phyloP scores from a whole-genome alignment of 108 stramenopile genomes.

The Skeletonema grethae region DNA sequence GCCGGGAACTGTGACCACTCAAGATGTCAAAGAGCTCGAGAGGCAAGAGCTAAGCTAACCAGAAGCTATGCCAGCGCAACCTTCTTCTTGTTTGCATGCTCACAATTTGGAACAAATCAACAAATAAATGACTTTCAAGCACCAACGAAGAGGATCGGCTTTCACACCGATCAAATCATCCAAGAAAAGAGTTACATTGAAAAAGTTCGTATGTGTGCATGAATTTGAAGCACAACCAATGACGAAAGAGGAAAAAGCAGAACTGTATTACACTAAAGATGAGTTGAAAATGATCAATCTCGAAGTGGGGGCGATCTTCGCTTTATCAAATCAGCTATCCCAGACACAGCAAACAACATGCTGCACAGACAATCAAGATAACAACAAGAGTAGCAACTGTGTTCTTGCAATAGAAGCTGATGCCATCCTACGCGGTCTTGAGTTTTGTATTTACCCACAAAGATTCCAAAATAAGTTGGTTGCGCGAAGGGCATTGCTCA shows the following conservation, averaged over 20 bases:
- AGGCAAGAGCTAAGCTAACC: too few relatives aligned
- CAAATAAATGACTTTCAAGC: too few relatives aligned
- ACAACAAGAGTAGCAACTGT: background rate
- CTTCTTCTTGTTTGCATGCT: background rate
- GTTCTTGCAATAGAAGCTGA: slow-evolving; percentile 12
- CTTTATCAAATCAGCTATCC: slow-evolving; percentile 10
- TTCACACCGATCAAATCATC: background rate
- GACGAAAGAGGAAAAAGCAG: slow-evolving; percentile 15
- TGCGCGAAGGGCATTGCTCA: slow-evolving; percentile 6
- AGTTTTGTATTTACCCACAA: slow-evolving; percentile 5
- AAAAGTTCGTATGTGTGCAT: slow-evolving; percentile 11
- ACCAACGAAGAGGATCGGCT: too few relatives aligned
- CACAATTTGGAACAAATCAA: background rate
- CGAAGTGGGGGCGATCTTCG: slow-evolving; percentile 11
- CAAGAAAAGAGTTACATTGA: slow-evolving; percentile 16
- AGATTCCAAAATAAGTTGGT: slow-evolving; percentile 11
- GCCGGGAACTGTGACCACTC: too few relatives aligned
- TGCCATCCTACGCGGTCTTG: slow-evolving; percentile 17
- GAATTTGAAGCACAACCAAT: slow-evolving; percentile 2
- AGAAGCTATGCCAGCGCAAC: too few relatives aligned
- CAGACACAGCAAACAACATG: background rate
- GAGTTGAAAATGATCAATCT: slow-evolving; percentile 5
- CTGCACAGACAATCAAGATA: background rate
- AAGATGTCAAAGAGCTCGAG: too few relatives aligned
- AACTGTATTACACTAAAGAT: slow-evolving; percentile 13